These are phyloP conservation scores for Geotrichum carabidarum DNA, from an alignment of 1,139 yeast genomes.

Conservation along the genomic window DNA sequence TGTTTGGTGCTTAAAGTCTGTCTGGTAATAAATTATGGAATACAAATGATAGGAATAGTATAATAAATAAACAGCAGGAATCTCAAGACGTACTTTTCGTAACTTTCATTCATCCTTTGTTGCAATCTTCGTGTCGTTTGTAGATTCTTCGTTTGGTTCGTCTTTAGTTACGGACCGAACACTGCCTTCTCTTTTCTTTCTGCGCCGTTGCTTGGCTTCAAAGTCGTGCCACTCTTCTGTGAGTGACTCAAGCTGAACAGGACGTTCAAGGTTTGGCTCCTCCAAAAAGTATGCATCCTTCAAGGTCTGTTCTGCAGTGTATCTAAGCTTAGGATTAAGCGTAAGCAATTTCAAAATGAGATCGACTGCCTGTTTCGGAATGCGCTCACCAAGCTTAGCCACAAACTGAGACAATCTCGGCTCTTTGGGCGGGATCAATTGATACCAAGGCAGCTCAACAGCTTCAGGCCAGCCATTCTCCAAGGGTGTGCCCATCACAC, in stretches of 20 bases:
- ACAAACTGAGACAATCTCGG: constrained; percentile 48
- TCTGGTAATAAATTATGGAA: no score
- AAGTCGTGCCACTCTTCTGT: constrained; percentile 95
- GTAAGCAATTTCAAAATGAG: constrained; percentile 59
- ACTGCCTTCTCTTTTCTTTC: constrained; percentile 36
- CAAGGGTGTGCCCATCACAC: constrained; percentile 83
- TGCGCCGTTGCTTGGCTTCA: constrained; percentile 81
- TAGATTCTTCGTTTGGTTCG: neutral
- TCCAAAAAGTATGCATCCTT: constrained; percentile 64
- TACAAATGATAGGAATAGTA: no score
- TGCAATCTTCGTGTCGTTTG: no score
- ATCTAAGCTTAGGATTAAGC: constrained; percentile 64
- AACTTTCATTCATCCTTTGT: no score
- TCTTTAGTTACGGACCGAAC: neutral
- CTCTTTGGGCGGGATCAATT: constrained; percentile 62
- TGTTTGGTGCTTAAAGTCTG: no score
- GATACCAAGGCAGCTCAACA: constrained; percentile 84
- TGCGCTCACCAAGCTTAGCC: constrained; percentile 24
- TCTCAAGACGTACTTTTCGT: no score
- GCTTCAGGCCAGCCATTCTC: constrained; percentile 72
- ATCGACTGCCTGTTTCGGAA: constrained; percentile 55
- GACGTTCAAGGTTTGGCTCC: constrained; percentile 59
- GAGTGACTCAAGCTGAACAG: constrained; percentile 49
- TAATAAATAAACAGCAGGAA: no score
- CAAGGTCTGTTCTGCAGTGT: constrained; percentile 58